Conservation (phyloP, 345 rosid genomes). For the Lagerstroemia speciosa region DNA sequence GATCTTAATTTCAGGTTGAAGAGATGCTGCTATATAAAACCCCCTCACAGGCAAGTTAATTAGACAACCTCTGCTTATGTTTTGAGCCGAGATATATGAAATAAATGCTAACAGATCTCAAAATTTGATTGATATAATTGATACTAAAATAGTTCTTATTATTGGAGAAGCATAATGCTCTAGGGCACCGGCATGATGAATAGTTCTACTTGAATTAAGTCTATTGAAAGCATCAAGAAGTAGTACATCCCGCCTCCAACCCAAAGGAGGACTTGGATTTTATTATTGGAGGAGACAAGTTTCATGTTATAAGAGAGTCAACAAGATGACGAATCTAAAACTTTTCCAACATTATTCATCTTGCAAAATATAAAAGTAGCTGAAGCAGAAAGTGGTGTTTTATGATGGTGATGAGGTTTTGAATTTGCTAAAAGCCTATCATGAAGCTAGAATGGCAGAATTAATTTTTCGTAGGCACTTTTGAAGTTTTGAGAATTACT, state of each 20-base stretch:
- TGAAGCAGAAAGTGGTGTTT: conserved; percentile 28
- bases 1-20: too few species aligned
- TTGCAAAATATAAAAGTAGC: conserved; percentile 25
- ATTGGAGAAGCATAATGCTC: conserved; percentile 68
- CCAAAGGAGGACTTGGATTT: conserved; percentile 62
- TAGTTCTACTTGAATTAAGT: conserved; percentile 69
- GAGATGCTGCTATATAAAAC: too few species aligned
- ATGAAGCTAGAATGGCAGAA: conserved; percentile 67
- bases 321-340: conserved; percentile 7
- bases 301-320: conserved; percentile 17
- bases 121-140: too few species aligned
- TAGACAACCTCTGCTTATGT: too few species aligned
- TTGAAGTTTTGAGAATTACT: conserved; percentile 60
- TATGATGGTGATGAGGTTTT: conserved; percentile 34
- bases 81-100: too few species aligned
- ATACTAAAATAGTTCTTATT: too few species aligned
- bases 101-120: too few species aligned
- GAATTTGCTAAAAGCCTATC: conserved; percentile 56
- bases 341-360: not conserved
- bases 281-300: conserved; percentile 29
- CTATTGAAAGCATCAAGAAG: conserved; percentile 92
- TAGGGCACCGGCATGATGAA: conserved; percentile 83
- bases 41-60: too few species aligned
- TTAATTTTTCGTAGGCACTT: conserved; percentile 59
- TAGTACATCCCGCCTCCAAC: conserved; percentile 91